Conservation (phyloP, 208 protist species). For the Leptomonas pyrrhocoris region DNA sequence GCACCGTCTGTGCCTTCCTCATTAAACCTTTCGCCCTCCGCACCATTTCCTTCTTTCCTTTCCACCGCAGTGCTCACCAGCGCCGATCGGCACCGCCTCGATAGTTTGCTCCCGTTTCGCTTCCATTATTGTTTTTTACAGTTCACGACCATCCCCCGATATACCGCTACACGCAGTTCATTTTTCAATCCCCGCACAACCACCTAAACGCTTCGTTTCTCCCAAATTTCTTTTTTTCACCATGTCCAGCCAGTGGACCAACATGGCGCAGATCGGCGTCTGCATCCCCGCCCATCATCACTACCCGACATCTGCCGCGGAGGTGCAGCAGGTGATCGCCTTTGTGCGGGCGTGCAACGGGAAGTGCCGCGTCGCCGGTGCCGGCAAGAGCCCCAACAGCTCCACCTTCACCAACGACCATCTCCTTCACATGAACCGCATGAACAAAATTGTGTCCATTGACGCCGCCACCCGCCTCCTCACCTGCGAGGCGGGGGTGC, state of each 20-base stretch:
- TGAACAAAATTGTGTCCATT: slow-evolving; percentile 57
- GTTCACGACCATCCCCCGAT: too few species aligned
- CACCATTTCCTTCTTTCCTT: too few species aligned
- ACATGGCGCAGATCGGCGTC: slow-evolving; percentile 56
- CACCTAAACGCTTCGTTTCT: too few species aligned
- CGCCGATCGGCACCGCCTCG: too few species aligned
- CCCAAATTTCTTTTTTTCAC: background rate
- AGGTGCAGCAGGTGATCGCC: slow-evolving; percentile 35
- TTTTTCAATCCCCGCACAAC: too few species aligned
- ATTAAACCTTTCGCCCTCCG: too few species aligned
- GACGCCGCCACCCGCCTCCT: slow-evolving; percentile 40
- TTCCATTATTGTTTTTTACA: too few species aligned
- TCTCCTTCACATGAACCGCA: slow-evolving; percentile 56
- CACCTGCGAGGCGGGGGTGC: slow-evolving; percentile 54
- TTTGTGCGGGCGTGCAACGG: slow-evolving; percentile 28
- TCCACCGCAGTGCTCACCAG: too few species aligned
- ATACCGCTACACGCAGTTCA: too few species aligned
- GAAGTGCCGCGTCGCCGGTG: slow-evolving; percentile 62
- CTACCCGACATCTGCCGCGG: slow-evolving; percentile 39
- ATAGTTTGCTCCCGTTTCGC: too few species aligned
- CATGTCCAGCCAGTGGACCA: slow-evolving; percentile 45
- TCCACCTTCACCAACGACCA: slow-evolving; percentile 61
- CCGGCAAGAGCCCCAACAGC: slow-evolving; percentile 63
- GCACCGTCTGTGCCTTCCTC: too few species aligned
- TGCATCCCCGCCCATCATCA: slow-evolving; percentile 55